A percentile compares a stretch with the other conserved stretches of the same genome.
Conservation (phyloP, 192 early-diverging fungal species). For the Coemansia sp. region DNA sequence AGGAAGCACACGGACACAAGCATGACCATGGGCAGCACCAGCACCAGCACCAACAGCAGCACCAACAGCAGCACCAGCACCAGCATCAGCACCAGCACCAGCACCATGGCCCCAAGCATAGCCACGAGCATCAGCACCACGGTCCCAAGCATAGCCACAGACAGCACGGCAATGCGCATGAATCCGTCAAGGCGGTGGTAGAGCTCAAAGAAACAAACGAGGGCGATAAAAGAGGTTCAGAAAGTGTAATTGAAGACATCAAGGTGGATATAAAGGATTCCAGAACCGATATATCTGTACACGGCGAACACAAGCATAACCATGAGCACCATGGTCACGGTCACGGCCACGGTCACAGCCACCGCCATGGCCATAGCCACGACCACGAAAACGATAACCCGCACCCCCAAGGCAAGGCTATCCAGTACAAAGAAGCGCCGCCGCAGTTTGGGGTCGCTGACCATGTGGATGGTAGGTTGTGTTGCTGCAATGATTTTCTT, state of each 20-base stretch:
- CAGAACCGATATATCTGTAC: not conserved
- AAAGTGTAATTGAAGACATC: not conserved
- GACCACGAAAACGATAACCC: constrained; percentile 24
- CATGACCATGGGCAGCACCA: constrained; percentile 13
- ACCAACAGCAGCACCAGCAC: constrained; percentile 1
- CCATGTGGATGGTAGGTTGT: constrained; percentile 49
- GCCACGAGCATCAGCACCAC: constrained; percentile 10
- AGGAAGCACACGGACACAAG: constrained; percentile 10
- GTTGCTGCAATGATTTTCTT: not conserved
- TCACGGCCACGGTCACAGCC: constrained; percentile 25
- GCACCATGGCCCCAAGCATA: constrained; percentile 10
- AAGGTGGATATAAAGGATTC: not conserved
- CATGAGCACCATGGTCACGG: constrained; percentile 9
- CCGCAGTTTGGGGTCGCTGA: constrained; percentile 53
- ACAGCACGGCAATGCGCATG: not conserved
- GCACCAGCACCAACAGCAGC: constrained; percentile 14
- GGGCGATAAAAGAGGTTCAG: not conserved
- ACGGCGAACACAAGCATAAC: constrained; percentile 5
- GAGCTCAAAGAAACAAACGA: constrained; percentile 12
- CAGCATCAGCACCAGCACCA: constrained; percentile 18
- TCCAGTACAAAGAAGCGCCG: constrained; percentile 45
- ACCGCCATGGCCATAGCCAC: constrained; percentile 27
- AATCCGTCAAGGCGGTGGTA: not conserved
- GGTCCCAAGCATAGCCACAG: constrained; percentile 10
- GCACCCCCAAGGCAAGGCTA: constrained; percentile 34